Evolutionary conservation across 2,329 filamentous ascomycete genomes (phyloP).

Genomic region (Apiospora hydei): DNA sequence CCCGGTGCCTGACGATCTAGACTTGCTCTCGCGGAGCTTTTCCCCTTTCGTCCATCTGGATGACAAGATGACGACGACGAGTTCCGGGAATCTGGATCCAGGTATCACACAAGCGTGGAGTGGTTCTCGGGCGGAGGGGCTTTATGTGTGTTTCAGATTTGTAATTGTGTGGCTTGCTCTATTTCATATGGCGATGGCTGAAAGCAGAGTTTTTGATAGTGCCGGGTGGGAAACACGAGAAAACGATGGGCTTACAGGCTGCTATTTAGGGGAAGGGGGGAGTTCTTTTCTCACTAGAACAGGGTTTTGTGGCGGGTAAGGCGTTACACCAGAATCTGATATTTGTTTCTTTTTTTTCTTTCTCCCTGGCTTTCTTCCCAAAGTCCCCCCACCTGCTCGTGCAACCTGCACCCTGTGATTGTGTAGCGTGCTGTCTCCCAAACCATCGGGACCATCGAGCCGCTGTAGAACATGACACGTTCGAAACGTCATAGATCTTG

Average conservation of each 20-base stretch:
- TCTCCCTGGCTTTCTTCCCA: neutral
- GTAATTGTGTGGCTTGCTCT: neutral
- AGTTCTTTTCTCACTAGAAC: neutral
- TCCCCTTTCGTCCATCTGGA: neutral
- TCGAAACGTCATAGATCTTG: neutral
- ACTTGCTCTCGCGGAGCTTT: neutral
- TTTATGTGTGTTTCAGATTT: neutral
- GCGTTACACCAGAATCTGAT: conserved; percentile 20
- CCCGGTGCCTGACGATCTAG: conserved; percentile 15
- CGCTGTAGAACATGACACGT: neutral
- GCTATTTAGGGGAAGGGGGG: neutral
- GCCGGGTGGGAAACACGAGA: neutral
- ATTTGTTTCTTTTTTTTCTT: neutral
- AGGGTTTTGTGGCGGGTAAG: neutral
- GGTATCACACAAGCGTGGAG: conserved; percentile 16
- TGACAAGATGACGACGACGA: neutral
- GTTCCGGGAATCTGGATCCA: neutral
- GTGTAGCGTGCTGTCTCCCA: neutral
- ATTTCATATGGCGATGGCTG: neutral
- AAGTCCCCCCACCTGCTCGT: conserved; percentile 2
- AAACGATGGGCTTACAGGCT: neutral
- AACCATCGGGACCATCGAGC: conserved; percentile 4
- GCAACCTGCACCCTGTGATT: neutral
- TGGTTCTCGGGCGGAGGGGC: neutral
- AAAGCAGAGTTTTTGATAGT: neutral